Conservation (phyloP, 2,329 filamentous ascomycete species). For the Epichloe brachyelytri region DNA sequence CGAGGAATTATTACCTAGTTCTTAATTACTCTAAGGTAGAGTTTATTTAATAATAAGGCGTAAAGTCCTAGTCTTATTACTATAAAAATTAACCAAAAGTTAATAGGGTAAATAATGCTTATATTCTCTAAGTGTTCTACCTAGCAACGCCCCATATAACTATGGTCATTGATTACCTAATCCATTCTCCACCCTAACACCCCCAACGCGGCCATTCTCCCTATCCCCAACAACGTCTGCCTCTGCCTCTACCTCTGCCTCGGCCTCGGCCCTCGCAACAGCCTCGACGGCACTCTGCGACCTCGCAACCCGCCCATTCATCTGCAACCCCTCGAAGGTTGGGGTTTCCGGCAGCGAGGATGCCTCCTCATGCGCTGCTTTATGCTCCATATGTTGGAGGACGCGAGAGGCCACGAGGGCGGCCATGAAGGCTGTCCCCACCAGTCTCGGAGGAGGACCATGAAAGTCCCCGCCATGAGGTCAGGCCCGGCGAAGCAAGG, state of each 20-base stretch:
- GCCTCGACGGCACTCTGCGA: slow-evolving; percentile 9
- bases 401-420: slow-evolving; percentile 40
- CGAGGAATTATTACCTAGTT: no score
- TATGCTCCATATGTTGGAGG: slow-evolving; percentile 42
- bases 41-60: no score
- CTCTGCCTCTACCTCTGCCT: background rate
- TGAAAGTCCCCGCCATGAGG: slow-evolving; percentile 29
- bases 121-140: no score
- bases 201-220: slow-evolving; percentile 1
- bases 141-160: no score
- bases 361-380: slow-evolving; percentile 27
- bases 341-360: no score
- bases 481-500: slow-evolving; percentile 33
- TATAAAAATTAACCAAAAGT: no score
- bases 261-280: background rate
- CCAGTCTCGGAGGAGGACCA: slow-evolving; percentile 36
- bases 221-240: background rate
- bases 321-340: slow-evolving; percentile 31
- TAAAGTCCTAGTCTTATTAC: no score
- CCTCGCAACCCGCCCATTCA: slow-evolving; percentile 36
- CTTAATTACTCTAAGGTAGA: no score
- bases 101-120: no score
- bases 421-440: slow-evolving; percentile 32
- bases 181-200: no score
- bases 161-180: no score